Evolutionary conservation across 2,329 filamentous ascomycete genomes (phyloP).

Genomic region (Fusarium chaquense): DNA sequence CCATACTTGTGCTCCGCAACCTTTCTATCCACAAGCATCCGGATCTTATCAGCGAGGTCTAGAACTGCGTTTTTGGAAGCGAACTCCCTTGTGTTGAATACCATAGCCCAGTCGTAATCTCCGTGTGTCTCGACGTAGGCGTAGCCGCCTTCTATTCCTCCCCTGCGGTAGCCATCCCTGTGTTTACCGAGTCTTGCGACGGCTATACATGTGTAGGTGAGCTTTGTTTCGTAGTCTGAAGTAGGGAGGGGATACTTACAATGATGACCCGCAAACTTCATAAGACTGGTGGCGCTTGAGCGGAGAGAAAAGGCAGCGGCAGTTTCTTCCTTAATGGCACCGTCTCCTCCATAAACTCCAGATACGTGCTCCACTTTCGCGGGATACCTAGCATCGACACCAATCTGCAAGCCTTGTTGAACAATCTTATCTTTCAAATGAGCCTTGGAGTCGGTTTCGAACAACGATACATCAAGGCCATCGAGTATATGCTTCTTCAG

Average conservation of each 20-base stretch:
- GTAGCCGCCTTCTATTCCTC: constrained; percentile 22
- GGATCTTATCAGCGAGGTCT: constrained; percentile 2
- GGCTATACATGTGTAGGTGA: constrained; percentile 1
- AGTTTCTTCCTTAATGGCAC: constrained; percentile 39
- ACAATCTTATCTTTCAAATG: constrained; percentile 27
- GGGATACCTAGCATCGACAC: constrained; percentile 14
- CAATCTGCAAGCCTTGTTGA: constrained; percentile 30
- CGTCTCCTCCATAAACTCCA: constrained; percentile 25
- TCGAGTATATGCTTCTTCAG: constrained; percentile 27
- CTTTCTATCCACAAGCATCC: background rate
- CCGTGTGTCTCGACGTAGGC: constrained; percentile 3
- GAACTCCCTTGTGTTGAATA: constrained; percentile 34
- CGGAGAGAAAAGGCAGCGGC: constrained; percentile 26
- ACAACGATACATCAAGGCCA: constrained; percentile 28
- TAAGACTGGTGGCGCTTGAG: constrained; percentile 32
- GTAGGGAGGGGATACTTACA: background rate
- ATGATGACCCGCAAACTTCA: constrained; percentile 23
- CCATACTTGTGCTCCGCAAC: background rate
- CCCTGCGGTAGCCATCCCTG: constrained; percentile 4
- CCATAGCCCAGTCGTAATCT: constrained; percentile 27
- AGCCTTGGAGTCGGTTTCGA: constrained; percentile 6
- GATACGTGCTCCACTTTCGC: constrained; percentile 4
- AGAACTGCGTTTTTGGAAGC: constrained; percentile 16
- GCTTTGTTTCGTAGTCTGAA: background rate
- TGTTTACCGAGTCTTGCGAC: constrained; percentile 15